Conservation (phyloP, 2,329 filamentous ascomycete species). For the Sclerotinia spermophila region DNA sequence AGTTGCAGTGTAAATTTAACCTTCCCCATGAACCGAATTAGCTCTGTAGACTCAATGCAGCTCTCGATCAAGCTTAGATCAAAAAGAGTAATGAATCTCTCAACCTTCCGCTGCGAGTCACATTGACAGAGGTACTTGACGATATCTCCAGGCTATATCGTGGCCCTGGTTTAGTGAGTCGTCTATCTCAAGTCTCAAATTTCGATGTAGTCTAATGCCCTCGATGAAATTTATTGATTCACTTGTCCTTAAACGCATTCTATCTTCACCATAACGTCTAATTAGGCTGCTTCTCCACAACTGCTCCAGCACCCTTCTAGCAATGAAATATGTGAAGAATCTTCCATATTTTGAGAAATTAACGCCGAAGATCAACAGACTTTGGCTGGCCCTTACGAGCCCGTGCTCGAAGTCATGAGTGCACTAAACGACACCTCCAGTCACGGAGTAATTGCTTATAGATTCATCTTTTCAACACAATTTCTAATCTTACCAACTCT, state of each 20-base stretch:
- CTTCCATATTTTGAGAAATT: background rate
- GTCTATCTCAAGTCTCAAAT: background rate
- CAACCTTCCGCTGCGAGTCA: background rate
- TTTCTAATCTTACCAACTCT: background rate
- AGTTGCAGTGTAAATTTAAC: background rate
- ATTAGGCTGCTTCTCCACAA: background rate
- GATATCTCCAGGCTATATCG: background rate
- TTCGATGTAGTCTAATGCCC: background rate
- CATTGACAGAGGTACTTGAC: background rate
- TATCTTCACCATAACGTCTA: background rate
- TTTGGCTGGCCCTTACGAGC: too few relatives aligned
- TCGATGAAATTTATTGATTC: rapidly evolving
- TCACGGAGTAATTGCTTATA: too few relatives aligned
- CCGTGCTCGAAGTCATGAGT: too few relatives aligned
- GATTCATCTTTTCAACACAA: background rate
- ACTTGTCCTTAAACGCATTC: background rate
- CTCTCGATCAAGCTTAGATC: background rate
- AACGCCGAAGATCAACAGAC: too few relatives aligned
- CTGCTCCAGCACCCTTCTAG: background rate
- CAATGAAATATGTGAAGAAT: background rate
- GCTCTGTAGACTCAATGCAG: too few relatives aligned
- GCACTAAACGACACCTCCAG: too few relatives aligned
- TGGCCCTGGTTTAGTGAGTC: background rate
- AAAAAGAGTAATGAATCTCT: background rate
- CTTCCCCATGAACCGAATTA: too few relatives aligned